Evolutionary conservation across 495 filamentous ascomycete species (phyloP).

Genomic region (Aspergillus heteromorphus): DNA sequence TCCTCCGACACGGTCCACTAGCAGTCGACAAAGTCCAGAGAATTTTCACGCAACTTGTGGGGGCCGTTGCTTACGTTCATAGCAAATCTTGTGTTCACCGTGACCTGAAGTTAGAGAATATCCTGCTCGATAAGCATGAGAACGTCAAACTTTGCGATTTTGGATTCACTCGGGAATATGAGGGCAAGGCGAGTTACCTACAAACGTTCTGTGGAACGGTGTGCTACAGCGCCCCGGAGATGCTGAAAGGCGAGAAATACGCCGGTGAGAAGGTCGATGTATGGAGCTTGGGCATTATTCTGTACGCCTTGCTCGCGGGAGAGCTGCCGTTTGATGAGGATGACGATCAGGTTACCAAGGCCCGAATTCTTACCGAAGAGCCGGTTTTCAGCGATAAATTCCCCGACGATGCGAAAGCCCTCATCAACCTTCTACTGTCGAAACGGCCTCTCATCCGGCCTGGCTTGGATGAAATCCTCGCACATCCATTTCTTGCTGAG

Average conservation of each 20-base stretch:
- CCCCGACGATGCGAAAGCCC: constrained; percentile 65
- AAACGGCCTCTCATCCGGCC: constrained; percentile 86
- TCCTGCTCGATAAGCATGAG: constrained; percentile 91
- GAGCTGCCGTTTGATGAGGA: constrained; percentile 97
- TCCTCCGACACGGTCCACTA: constrained; percentile 78
- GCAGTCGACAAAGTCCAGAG: constrained; percentile 86
- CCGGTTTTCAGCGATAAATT: constrained; percentile 79
- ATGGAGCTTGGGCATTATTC: constrained; percentile 94
- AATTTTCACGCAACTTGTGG: constrained; percentile 93
- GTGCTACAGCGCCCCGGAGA: constrained; percentile 96
- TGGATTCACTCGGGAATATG: constrained; percentile 95
- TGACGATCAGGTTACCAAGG: constrained; percentile 77
- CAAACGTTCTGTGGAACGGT: constrained; percentile 98
- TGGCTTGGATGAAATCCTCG: constrained; percentile 77
- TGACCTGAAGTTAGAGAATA: constrained; percentile 95
- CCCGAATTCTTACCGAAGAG: constrained; percentile 76
- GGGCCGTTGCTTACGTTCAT: constrained; percentile 93
- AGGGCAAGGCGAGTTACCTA: constrained; percentile 88
- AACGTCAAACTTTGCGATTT: constrained; percentile 99
- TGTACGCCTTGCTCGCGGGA: constrained; percentile 86
- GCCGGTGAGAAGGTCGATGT: constrained; percentile 96
- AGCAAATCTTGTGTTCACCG: constrained; percentile 94
- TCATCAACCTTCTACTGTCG: constrained; percentile 73
- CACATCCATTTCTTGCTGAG: constrained; percentile 84
- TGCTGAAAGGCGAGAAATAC: constrained; percentile 98